Conservation (phyloP, 148 eudicot species). For the Nyssa sinensis region DNA sequence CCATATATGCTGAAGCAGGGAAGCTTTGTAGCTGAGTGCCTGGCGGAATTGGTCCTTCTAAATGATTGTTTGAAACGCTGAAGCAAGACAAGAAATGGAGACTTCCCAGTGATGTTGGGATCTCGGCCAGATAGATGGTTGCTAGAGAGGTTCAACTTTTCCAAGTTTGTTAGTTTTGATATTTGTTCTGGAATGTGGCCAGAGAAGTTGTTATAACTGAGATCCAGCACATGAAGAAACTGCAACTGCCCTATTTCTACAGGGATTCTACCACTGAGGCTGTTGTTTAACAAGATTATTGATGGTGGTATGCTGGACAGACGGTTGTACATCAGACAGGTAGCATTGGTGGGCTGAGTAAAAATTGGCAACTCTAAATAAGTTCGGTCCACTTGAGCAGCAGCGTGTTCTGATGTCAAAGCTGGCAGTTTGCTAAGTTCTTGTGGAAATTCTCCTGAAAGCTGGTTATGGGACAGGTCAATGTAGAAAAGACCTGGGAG, state of each 20-base stretch:
- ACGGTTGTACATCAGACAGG: conserved; percentile 19
- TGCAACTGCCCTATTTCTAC: conserved; percentile 29
- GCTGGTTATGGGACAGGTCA: conserved; percentile 25
- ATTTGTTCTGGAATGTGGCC: conserved; percentile 27
- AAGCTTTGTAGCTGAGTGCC: conserved; percentile 72
- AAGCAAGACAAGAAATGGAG: conserved; percentile 55
- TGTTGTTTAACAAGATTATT: conserved; percentile 25
- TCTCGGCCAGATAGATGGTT: conserved; percentile 28
- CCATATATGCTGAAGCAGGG: too few species aligned
- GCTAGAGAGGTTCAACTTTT: conserved; percentile 24
- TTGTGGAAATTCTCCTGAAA: conserved; percentile 22
- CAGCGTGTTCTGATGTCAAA: background rate
- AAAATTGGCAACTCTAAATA: conserved; percentile 31
- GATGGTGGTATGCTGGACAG: conserved; percentile 30
- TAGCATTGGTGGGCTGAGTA: conserved; percentile 20
- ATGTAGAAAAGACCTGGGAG: conserved; percentile 31
- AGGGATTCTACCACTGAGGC: conserved; percentile 30
- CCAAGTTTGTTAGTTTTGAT: conserved; percentile 25
- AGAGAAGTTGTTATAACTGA: conserved; percentile 25
- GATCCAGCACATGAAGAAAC: conserved; percentile 25
- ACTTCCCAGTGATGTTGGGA: conserved; percentile 28
- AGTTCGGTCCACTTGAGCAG: background rate
- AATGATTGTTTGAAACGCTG: conserved; percentile 56
- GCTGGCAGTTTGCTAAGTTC: conserved; percentile 18
- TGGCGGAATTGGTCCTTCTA: conserved; percentile 52